Percentiles rank a stretch among this genome's conserved stretches.
These are phyloP conservation scores for Aureobasidium pullulans DNA, from an alignment of 2,329 filamentous ascomycete genomes.

Conservation along the genomic window DNA sequence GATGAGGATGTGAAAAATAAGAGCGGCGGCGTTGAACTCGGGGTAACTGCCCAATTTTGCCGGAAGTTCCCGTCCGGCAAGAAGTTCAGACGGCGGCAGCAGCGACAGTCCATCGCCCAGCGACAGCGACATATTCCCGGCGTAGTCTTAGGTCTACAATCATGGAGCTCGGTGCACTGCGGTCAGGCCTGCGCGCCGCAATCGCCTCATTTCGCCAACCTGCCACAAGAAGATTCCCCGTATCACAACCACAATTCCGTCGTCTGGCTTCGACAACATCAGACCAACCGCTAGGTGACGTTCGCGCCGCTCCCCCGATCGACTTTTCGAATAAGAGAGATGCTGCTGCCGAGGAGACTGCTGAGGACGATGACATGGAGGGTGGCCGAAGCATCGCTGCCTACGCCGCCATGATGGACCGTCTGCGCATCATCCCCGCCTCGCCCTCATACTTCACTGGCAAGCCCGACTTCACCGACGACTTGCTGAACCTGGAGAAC, in stretches of 20 bases:
- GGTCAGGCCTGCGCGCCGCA: constrained; percentile 25
- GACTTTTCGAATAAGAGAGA: constrained; percentile 7
- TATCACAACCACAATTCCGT: constrained; percentile 18
- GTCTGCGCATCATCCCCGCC: constrained; percentile 65
- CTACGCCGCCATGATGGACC: constrained; percentile 23
- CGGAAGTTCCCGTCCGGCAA: constrained; percentile 14
- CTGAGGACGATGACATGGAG: constrained; percentile 14
- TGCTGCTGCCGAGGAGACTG: constrained; percentile 11
- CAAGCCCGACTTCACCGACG: constrained; percentile 77
- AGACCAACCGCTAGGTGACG: constrained; percentile 16
- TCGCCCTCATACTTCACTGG: constrained; percentile 95
- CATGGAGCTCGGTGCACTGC: constrained; percentile 26
- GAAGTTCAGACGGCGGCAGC: too few relatives aligned
- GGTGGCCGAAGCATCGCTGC: constrained; percentile 12
- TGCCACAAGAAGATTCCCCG: constrained; percentile 17
- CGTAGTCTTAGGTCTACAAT: neutral
- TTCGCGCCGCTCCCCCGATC: constrained; percentile 25
- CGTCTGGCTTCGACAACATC: constrained; percentile 23
- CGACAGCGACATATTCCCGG: neutral
- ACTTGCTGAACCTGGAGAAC: constrained; percentile 64
- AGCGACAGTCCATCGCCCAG: neutral
- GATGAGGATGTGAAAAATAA: constrained; percentile 31
- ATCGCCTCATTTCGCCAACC: constrained; percentile 21
- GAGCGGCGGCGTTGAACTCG: constrained; percentile 18
- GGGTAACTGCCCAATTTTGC: constrained; percentile 11